These are phyloP conservation scores for Telfairia occidentalis DNA, from an alignment of 331 rosid species.

Conservation along the genomic window DNA sequence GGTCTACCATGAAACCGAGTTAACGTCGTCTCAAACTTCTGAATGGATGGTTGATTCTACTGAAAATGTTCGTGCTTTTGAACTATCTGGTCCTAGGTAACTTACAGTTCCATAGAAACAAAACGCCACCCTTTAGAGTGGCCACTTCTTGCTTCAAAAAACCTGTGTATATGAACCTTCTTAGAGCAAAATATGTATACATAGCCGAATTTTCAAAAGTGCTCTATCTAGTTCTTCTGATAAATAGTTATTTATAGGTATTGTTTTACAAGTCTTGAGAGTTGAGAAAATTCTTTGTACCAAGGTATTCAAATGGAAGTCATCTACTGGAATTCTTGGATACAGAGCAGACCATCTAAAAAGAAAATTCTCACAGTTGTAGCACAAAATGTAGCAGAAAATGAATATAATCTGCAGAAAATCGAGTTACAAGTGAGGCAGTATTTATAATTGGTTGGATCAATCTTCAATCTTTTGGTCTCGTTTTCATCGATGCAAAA, in stretches of 20 bases:
- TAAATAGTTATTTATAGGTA: neutral
- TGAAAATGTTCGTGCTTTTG: slow-evolving; percentile 11
- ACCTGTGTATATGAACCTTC: slow-evolving; percentile 9
- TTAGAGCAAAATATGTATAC: slow-evolving; percentile 2
- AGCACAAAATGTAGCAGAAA: too few species aligned
- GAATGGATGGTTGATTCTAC: slow-evolving; percentile 11
- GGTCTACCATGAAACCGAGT: neutral
- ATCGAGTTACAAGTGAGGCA: too few species aligned
- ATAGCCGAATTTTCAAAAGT: neutral
- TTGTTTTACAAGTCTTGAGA: neutral
- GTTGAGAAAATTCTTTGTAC: neutral
- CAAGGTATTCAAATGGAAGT: too few species aligned
- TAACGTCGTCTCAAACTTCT: slow-evolving; percentile 8
- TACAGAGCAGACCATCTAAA: too few species aligned
- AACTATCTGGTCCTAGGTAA: slow-evolving; percentile 15
- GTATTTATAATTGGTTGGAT: too few species aligned
- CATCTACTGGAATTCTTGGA: too few species aligned
- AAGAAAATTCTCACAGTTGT: too few species aligned
- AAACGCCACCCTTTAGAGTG: neutral
- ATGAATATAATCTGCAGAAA: too few species aligned
- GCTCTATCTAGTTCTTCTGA: neutral
- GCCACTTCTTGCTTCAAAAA: neutral
- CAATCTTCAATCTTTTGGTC: too few species aligned
- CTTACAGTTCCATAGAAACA: neutral
- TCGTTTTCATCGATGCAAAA: too few species aligned